These are phyloP conservation scores for Citrus mangshanensis DNA, from an alignment of 345 rosid species.

Conservation along the genomic window DNA sequence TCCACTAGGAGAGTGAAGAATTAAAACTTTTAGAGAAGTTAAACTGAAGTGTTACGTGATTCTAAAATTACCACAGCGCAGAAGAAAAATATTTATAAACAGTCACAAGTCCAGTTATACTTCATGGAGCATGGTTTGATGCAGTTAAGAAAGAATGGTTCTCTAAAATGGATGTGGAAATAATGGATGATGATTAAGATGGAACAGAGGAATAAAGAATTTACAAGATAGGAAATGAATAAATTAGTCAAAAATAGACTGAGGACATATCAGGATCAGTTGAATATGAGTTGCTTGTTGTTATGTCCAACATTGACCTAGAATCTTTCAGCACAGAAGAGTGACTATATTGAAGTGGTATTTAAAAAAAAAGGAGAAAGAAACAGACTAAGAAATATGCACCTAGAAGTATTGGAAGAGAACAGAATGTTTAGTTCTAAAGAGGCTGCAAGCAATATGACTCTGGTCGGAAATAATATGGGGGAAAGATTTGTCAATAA, in stretches of 20 bases:
- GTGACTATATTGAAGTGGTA: neutral
- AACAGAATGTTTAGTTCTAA: neutral
- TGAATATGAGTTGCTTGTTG: neutral
- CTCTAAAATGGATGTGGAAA: neutral
- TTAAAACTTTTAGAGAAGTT: neutral
- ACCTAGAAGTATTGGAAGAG: neutral
- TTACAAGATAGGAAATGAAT: neutral
- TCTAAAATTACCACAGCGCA: neutral
- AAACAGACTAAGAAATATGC: neutral
- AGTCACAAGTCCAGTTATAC: neutral
- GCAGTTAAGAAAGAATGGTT: neutral
- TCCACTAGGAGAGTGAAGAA: too few species aligned
- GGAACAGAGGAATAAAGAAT: too few species aligned
- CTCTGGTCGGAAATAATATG: neutral
- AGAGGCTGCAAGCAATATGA: neutral
- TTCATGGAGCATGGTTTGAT: neutral
- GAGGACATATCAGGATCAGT: neutral
- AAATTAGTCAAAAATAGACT: neutral
- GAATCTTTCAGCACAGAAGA: neutral
- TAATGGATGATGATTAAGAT: neutral
- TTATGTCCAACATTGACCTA: neutral
- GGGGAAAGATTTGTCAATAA: neutral
- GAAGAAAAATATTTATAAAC: neutral
- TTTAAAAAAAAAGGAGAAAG: neutral
- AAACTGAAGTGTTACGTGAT: neutral